Conservation (phyloP, 345 rosid species). For the Firmiana major region DNA sequence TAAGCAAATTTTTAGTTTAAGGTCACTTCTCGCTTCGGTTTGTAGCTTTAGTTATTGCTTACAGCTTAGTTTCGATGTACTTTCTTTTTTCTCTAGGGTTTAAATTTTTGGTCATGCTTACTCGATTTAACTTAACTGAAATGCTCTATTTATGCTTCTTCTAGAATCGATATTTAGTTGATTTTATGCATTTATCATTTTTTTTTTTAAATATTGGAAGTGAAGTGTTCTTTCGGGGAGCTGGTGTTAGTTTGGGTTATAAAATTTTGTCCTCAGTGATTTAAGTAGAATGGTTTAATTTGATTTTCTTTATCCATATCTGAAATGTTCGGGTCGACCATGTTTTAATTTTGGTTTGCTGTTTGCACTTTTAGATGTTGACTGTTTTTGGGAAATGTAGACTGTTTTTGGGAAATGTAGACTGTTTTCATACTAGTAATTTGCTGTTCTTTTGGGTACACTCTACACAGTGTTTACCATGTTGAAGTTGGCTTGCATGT, state of each 20-base stretch:
- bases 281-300: not conserved
- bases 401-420: not conserved
- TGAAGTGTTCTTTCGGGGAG: not conserved
- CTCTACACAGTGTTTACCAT: not conserved
- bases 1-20: not conserved
- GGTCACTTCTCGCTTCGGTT: not conserved
- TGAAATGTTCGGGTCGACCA: not conserved
- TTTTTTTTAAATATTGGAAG: not conserved
- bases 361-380: not conserved
- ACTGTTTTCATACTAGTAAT: not conserved
- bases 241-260: not conserved
- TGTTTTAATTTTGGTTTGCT: not conserved
- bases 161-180: conserved; percentile 6
- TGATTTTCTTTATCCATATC: not conserved
- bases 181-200: conserved; percentile 6
- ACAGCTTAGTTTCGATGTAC: not conserved
- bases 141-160: conserved; percentile 1
- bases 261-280: not conserved
- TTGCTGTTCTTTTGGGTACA: not conserved
- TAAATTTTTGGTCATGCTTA: not conserved
- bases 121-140: not conserved
- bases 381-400: not conserved
- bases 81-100: not conserved
- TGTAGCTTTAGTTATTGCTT: not conserved
- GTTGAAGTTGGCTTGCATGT: conserved; percentile 1